Evolutionary conservation across 2,329 filamentous ascomycete species (phyloP).

Genomic region (Remersonia thermophila): DNA sequence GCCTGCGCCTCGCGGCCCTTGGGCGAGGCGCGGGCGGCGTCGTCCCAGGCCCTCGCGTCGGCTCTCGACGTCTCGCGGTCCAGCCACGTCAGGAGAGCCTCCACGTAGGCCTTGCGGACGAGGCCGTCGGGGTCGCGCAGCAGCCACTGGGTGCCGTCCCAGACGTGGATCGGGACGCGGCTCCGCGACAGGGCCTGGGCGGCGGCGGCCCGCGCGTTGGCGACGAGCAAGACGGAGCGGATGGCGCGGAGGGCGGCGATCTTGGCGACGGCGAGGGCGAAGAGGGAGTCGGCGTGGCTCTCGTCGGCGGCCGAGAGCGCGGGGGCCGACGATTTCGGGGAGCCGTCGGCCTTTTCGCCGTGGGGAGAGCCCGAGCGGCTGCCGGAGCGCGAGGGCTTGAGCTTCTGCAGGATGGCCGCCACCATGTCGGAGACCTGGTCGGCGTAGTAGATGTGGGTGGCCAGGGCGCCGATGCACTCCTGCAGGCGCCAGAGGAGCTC

Average conservation of each 20-base stretch:
- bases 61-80: constrained; percentile 60
- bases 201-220: constrained; percentile 51
- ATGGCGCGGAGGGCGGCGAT: constrained; percentile 62
- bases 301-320: constrained; percentile 22
- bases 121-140: constrained; percentile 65
- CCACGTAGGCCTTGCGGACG: constrained; percentile 75
- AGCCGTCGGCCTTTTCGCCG: constrained; percentile 36
- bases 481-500: constrained; percentile 58
- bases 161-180: constrained; percentile 66
- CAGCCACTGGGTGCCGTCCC: constrained; percentile 96
- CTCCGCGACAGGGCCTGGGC: constrained; percentile 52
- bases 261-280: constrained; percentile 43
- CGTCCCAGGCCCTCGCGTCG: constrained; percentile 52
- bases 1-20: constrained; percentile 28
- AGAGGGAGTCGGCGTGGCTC: constrained; percentile 37
- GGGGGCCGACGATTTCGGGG: constrained; percentile 22
- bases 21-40: constrained; percentile 33
- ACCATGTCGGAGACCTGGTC: constrained; percentile 96
- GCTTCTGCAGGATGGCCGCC: constrained; percentile 59
- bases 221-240: constrained; percentile 69
- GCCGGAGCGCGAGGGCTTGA: constrained; percentile 50
- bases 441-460: constrained; percentile 91
- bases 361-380: constrained; percentile 30
- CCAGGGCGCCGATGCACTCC: constrained; percentile 76
- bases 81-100: constrained; percentile 75